Evolutionary conservation across 2,329 filamentous ascomycete genomes (phyloP).

Genomic region (Xylariaceae sp.): DNA sequence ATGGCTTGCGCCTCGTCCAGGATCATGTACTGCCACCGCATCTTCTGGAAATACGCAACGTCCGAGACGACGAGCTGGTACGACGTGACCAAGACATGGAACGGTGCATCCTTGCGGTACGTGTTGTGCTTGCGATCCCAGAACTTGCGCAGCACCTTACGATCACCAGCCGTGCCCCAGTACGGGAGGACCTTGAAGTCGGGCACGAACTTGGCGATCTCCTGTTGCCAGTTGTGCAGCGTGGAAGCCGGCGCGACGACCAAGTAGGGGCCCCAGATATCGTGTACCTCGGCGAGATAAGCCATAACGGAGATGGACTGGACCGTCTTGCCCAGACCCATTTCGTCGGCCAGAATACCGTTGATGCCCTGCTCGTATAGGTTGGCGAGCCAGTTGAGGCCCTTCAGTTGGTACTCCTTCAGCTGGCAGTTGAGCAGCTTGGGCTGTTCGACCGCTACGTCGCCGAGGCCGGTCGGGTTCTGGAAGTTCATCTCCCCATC

Average conservation of each 20-base stretch:
- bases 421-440: constrained; percentile 89
- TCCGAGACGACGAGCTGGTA: constrained; percentile 97
- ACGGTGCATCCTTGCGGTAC: constrained; percentile 86
- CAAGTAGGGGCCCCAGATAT: constrained; percentile 96
- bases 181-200: constrained; percentile 93
- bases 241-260: constrained; percentile 96
- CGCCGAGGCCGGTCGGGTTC: constrained; percentile 90
- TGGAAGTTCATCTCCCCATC: constrained; percentile 99
- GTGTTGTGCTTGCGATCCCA: constrained; percentile 98
- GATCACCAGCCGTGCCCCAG: constrained; percentile 90
- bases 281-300: constrained; percentile 93
- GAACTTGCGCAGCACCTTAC: constrained; percentile 95
- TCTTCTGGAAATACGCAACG: constrained; percentile 96
- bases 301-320: constrained; percentile 99
- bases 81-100: constrained; percentile 93
- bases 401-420: constrained; percentile 98
- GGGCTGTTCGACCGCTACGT: constrained; percentile 89
- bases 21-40: constrained; percentile 99
- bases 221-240: constrained; percentile 98
- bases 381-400: constrained; percentile 98
- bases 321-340: constrained; percentile 98
- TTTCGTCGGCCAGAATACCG: constrained; percentile 96
- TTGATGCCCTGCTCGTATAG: constrained; percentile 99
- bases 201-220: constrained; percentile 92
- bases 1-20: constrained; percentile 97